Evolutionary conservation across 2,329 filamentous ascomycete genomes (phyloP), one percentile per base, ranked within the genome.

Genomic region (Colletotrichum siamense): DNA sequence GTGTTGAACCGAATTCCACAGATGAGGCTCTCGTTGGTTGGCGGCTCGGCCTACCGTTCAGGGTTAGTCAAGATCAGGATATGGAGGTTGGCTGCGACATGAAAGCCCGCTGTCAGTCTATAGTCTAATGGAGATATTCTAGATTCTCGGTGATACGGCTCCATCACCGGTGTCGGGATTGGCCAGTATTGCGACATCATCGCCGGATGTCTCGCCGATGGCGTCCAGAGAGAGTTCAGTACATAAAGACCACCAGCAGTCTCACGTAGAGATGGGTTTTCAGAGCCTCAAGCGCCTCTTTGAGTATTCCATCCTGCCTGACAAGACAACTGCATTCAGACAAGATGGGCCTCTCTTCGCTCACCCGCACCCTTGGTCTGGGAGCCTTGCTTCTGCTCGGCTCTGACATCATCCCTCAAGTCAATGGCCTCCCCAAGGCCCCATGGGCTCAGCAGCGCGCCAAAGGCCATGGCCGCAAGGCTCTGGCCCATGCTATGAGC

Each of bases 391-490:
- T 75, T 12, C 63, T 75, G 3, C 55, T 75, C 4, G 39, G 73
- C 39, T 63, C 63, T 8, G 63, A 73, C 3, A n/a, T 73, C 9
- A 26, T 75, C 4, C 39, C 63, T 10, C 39, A 57, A 26, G 73
- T 63, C 9, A 26, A 68, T 26, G 73, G 62, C 3, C 55, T 75
- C 15, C 73, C 73, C 1, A 75, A 75, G 26, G 67, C 73, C 5
- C 55, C 73, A 4, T 75, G 73, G 73, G 69, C 73, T 16, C 69
- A 75, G 44, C 73, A 75, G n/a, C 52, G 73, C 4, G 73, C 69
- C 39, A 75, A 75, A 22, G 73, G 73, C 0, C 73, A 75, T 32
- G 73, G 73, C 36, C 64, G 73, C 15, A 75, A 75, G 34, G 69
- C 63, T 3, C 73, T 75, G 10, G 57, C 62, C 6, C 73, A 75